Conservation (phyloP, 257 asterid genomes). For the Perilla frutescens region DNA sequence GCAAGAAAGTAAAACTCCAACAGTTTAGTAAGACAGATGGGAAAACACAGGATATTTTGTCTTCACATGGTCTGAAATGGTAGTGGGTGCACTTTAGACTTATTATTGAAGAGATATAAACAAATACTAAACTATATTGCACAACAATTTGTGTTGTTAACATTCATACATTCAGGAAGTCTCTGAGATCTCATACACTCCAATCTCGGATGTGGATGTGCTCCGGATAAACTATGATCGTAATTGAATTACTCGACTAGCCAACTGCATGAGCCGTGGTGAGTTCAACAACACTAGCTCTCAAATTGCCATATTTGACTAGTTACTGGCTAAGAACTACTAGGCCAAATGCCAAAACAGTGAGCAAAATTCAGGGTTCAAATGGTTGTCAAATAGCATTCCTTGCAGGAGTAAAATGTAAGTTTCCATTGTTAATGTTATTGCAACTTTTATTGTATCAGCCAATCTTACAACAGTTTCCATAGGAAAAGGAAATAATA, state of each 20-base stretch:
- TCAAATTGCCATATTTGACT: background rate
- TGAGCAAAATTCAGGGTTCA: slow-evolving; percentile 6
- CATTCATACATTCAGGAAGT: slow-evolving; percentile 11
- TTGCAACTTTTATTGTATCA: slow-evolving; percentile 30
- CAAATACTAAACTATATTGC: slow-evolving; percentile 10
- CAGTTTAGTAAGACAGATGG: slow-evolving; percentile 19
- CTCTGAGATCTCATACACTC: slow-evolving; percentile 6
- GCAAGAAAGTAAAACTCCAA: slow-evolving; percentile 31
- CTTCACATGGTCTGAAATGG: slow-evolving; percentile 28
- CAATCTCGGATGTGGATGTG: background rate
- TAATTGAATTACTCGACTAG: background rate
- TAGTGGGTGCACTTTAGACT: slow-evolving; percentile 18
- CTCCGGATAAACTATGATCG: background rate
- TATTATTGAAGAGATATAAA: slow-evolving; percentile 21
- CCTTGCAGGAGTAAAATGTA: background rate
- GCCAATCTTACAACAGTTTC: slow-evolving; percentile 13
- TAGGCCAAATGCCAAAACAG: slow-evolving; percentile 5
- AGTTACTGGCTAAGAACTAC: background rate
- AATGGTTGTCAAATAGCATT: background rate
- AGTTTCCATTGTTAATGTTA: background rate
- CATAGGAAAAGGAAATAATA: background rate
- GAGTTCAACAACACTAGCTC: slow-evolving; percentile 2
- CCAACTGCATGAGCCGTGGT: background rate
- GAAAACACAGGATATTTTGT: slow-evolving; percentile 31
- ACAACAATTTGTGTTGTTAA: slow-evolving; percentile 8